phyloP scores from a whole-genome alignment of 1,284 basidiomycete genomes.

The Ganoderma multipileum region DNA sequence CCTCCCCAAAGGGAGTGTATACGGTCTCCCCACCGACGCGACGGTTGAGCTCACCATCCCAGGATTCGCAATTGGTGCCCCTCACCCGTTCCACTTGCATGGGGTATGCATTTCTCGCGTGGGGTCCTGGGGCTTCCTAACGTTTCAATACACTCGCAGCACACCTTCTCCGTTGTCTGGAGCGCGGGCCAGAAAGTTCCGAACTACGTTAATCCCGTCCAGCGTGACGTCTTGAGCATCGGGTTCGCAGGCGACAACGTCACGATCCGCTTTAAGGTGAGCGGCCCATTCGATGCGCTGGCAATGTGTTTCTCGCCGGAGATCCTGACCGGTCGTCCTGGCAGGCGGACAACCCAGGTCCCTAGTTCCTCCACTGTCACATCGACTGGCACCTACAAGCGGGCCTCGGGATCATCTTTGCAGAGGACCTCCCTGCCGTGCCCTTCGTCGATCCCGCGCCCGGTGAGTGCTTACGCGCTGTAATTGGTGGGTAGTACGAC shows the following conservation, averaged over 20 bases:
- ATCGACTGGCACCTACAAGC: constrained; percentile 41
- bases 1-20: constrained; percentile 41
- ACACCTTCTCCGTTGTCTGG: constrained; percentile 33
- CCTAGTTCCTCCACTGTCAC: constrained; percentile 44
- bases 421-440: constrained; percentile 35
- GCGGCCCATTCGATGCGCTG: no score
- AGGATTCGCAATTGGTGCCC: constrained; percentile 26
- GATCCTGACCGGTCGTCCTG: no score
- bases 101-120: constrained; percentile 36
- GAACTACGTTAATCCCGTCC: constrained; percentile 48
- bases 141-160: constrained; percentile 12
- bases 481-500: no score
- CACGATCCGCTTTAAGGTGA: constrained; percentile 38
- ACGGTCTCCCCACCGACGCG: constrained; percentile 37
- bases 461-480: not conserved
- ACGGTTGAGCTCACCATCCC: constrained; percentile 46
- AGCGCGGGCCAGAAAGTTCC: constrained; percentile 31
- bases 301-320: no score
- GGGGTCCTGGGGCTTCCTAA: not conserved
- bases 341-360: constrained; percentile 40
- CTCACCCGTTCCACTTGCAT: constrained; percentile 49
- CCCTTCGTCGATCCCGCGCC: not conserved
- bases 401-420: constrained; percentile 41
- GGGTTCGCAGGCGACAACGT: constrained; percentile 33
- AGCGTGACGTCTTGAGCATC: constrained; percentile 38